Base-by-base conservation (phyloP, 1,284 basidiomycete species). In the Cutaneotrichosporon sp. region DNA sequence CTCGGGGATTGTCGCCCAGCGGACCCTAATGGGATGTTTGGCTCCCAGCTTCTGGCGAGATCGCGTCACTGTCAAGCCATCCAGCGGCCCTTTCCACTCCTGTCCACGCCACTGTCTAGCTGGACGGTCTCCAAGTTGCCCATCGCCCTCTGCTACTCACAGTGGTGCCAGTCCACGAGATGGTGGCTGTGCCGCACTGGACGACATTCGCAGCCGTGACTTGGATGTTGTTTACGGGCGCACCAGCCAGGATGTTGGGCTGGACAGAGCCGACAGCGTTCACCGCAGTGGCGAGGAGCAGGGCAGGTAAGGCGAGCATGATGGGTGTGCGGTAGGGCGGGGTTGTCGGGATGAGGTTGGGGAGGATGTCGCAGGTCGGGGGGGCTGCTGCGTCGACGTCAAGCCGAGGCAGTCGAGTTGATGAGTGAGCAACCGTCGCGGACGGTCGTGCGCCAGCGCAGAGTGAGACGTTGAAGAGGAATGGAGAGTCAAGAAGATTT, bases 181-280 rank as follows among this genome's bases (percentile, higher is more conserved):
- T 64, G 20, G 61, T 66, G 6, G 69, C 67, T 39, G 61, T 26
- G 19, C 52, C 61, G 48, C 72, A 75, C 51, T 73, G 69, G 5
- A 59, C 58, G 34, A 75, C 65, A 42, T 65, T 62, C 38, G 57
- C 52, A 4, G 64, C 62, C 4, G 39, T 31, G 29, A 75, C 66
- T 11, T 56, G 61, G 38, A 75, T 70, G 48, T 68, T 64, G 56
- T 62, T 65, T 35, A 67, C 64, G 66, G 54, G 46, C 14, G n/a
- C 46, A 20, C 46, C 46, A 16, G 46, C 46, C 17, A 29, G 24
- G 46, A 49, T 14, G 35, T 39, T 24, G 12, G 27, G n/a, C 12
- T 41, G 24, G 8, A 20, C 26, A 29, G n/a, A n/a, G 34, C 35
- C 17, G 29, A 27, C 20, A 32, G n/a, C 37, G 46, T 5, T 16